A percentile compares a stretch with the other conserved stretches of the same genome.
Evolutionary conservation across 139 green algal species (phyloP).

Genomic region (Tetradesmus obliquus): DNA sequence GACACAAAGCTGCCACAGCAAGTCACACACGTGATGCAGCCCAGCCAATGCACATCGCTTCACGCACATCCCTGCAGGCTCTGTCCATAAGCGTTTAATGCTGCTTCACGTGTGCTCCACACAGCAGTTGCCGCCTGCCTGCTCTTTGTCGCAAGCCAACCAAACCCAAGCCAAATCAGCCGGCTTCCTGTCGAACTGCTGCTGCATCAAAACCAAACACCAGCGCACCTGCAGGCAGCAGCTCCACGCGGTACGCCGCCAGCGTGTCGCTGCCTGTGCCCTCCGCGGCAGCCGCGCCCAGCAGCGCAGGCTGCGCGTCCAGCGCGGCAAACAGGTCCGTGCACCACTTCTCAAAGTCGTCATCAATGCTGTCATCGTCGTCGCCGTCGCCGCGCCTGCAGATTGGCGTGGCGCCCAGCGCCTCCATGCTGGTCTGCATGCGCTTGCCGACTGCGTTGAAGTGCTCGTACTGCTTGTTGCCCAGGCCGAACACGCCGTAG

Average conservation of each 20-base stretch:
- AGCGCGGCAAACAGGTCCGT: conserved; percentile 73
- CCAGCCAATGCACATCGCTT: no score
- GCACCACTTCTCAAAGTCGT: conserved; percentile 94
- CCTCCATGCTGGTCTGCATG: conserved; percentile 76
- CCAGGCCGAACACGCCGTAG: conserved; percentile 95
- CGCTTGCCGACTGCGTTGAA: conserved; percentile 92
- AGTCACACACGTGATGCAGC: no score
- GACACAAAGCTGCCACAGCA: no score
- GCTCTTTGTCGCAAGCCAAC: no score
- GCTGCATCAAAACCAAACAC: no score
- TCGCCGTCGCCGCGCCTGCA: conserved; percentile 85
- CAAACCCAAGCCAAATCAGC: no score
- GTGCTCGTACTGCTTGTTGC: conserved; percentile 99
- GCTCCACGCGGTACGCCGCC: conserved; percentile 13
- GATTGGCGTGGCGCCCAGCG: conserved; percentile 78
- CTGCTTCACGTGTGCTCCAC: background rate
- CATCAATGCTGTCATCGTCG: conserved; percentile 92
- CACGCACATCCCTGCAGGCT: background rate
- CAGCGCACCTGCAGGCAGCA: background rate
- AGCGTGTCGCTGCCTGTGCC: background rate
- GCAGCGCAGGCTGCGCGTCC: conserved; percentile 58
- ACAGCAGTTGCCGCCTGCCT: background rate
- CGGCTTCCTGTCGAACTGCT: no score
- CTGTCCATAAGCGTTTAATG: background rate
- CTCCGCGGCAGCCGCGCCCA: conserved; percentile 27